Evolutionary conservation across 371 early-diverging fungal species (phyloP).

Genomic region (Synchytrium microbalum): DNA sequence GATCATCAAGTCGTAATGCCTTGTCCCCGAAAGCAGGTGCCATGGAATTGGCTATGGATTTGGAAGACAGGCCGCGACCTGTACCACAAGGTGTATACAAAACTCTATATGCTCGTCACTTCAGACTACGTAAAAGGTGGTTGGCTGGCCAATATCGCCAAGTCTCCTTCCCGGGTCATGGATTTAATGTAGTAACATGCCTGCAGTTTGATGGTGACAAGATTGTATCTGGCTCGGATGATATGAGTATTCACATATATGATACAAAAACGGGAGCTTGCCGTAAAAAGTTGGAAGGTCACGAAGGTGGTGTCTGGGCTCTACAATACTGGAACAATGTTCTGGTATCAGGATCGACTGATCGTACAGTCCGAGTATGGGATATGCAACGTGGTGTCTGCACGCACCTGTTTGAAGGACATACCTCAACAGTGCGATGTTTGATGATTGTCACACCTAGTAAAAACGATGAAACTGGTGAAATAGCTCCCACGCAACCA

Average conservation of each 20-base stretch:
- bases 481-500: constrained; percentile 14
- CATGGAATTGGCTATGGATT: neutral
- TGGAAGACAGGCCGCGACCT: neutral
- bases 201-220: constrained; percentile 89
- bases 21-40: neutral
- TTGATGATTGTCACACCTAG: constrained; percentile 76
- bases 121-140: constrained; percentile 78
- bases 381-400: constrained; percentile 83
- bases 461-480: neutral
- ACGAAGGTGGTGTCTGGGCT: constrained; percentile 98
- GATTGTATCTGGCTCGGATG: constrained; percentile 87
- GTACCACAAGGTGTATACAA: constrained; percentile 59
- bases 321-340: constrained; percentile 80
- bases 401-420: constrained; percentile 84
- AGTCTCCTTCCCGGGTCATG: constrained; percentile 62
- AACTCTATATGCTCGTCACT: constrained; percentile 61
- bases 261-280: constrained; percentile 69
- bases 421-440: constrained; percentile 93
- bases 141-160: constrained; percentile 57
- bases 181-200: constrained; percentile 82
- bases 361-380: constrained; percentile 95
- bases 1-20: neutral
- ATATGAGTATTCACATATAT: constrained; percentile 77
- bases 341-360: constrained; percentile 96
- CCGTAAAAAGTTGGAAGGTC: constrained; percentile 68